Evolutionary conservation across 2,329 filamentous ascomycete species (phyloP).

Genomic region (Colletotrichum karsti): DNA sequence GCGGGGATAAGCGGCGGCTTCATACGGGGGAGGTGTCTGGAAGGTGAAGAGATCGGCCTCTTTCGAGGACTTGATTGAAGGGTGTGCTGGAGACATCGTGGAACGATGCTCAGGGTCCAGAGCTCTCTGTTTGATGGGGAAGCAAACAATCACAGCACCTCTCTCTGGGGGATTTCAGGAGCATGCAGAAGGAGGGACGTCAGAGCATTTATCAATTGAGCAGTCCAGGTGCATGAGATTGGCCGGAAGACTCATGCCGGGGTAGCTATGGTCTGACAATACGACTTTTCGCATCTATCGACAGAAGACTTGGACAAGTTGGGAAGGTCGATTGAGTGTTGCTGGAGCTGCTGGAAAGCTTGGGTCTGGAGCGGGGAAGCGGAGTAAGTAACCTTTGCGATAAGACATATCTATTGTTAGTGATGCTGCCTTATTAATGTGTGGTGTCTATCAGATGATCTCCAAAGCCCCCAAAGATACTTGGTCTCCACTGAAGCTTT

Average conservation of each 20-base stretch:
- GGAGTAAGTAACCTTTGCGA: not conserved
- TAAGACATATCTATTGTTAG: not conserved
- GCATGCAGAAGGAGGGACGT: not conserved
- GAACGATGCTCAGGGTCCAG: not conserved
- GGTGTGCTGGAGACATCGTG: slow-evolving; percentile 1
- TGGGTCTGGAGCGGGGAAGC: slow-evolving; percentile 2
- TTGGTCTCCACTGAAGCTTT: slow-evolving; percentile 10
- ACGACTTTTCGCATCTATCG: not conserved
- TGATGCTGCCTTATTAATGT: not conserved
- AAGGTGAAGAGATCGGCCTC: slow-evolving; percentile 9
- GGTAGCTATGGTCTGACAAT: not conserved
- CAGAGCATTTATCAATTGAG: slow-evolving; percentile 12
- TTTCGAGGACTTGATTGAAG: not conserved
- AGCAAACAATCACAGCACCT: not conserved
- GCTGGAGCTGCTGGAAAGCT: slow-evolving; percentile 14
- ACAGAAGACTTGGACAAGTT: not conserved
- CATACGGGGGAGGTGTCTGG: slow-evolving; percentile 24
- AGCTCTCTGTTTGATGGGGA: not conserved
- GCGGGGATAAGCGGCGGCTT: slow-evolving; percentile 23
- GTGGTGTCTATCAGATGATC: not conserved
- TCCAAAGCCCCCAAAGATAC: not conserved
- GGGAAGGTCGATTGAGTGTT: slow-evolving; percentile 17
- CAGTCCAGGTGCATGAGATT: not conserved
- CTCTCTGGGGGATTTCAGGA: not conserved
- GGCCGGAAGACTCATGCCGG: not conserved